phyloP scores from a whole-genome alignment of 768 basidiomycete genomes.

The Imleria badia region DNA sequence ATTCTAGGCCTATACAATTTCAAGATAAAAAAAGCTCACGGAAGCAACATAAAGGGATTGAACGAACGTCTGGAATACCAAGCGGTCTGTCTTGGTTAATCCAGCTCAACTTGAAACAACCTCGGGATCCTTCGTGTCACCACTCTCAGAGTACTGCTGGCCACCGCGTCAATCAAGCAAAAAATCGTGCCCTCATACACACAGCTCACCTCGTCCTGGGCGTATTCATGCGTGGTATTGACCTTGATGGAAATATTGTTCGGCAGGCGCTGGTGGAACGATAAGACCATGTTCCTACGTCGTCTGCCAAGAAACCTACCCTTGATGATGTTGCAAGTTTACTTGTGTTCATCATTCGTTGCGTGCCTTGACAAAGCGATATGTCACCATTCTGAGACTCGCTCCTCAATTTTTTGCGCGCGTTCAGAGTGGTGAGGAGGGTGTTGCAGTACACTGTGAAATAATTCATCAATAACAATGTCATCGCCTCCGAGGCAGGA shows the following conservation, averaged over 20 bases:
- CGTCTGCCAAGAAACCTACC: neutral
- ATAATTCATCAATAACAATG: neutral
- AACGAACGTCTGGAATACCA: no score
- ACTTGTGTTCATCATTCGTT: conserved; percentile 5
- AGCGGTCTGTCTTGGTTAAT: neutral
- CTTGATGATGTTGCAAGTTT: neutral
- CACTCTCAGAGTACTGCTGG: conserved; percentile 1
- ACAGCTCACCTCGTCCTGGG: conserved; percentile 37
- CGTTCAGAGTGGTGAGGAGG: conserved; percentile 59
- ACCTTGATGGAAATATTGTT: conserved; percentile 64
- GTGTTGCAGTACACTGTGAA: conserved; percentile 58
- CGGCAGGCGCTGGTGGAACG: conserved; percentile 20
- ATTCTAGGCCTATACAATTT: no score
- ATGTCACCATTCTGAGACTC: conserved; percentile 4
- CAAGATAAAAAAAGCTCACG: no score
- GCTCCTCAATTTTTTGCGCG: conserved; percentile 45
- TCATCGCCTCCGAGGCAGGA: conserved; percentile 1
- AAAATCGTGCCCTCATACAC: no score
- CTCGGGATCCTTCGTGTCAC: conserved; percentile 7
- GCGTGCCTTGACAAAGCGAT: conserved; percentile 3
- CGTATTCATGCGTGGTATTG: conserved; percentile 56
- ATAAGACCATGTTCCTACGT: neutral
- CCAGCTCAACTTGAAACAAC: conserved; percentile 2
- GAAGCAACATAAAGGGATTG: no score
- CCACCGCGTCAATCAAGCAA: neutral